Conservation (phyloP, 2,329 filamentous ascomycete species). For the Cladosporium sp. region DNA sequence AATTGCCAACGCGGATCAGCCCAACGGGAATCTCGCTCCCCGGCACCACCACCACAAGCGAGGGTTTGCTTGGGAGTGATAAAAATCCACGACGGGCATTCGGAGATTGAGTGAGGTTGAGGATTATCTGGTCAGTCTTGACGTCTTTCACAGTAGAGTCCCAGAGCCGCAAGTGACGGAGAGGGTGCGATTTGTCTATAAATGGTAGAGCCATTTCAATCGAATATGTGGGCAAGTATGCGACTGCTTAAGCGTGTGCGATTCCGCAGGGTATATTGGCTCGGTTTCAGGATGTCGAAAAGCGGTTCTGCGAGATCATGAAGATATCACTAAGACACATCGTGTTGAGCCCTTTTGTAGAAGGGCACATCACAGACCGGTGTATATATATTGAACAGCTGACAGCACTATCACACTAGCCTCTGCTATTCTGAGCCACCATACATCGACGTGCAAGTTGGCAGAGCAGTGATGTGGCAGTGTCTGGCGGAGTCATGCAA, state of each 20-base stretch:
- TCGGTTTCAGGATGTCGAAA: not conserved
- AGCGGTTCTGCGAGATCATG: not conserved
- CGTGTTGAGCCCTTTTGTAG: not conserved
- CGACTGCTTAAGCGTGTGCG: not conserved
- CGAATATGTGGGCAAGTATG: not conserved
- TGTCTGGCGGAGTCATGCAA: conserved; percentile 48
- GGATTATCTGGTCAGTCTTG: not conserved
- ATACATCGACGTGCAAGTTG: not conserved
- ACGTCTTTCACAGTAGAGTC: not conserved
- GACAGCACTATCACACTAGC: not conserved
- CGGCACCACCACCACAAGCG: not conserved
- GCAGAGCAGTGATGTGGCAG: not conserved
- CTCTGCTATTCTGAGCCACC: not conserved
- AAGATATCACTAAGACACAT: not conserved
- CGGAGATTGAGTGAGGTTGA: not conserved
- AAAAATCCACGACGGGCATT: not conserved
- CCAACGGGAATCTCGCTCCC: not conserved
- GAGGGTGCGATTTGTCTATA: not conserved
- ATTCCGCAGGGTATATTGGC: not conserved
- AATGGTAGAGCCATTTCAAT: not conserved
- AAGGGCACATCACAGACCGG: not conserved
- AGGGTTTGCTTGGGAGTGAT: not conserved
- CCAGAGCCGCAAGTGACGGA: not conserved
- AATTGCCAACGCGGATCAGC: not conserved
- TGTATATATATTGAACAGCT: not conserved